phyloP scores from a whole-genome alignment of 2,329 filamentous ascomycete species.

The Trichoderma guizhouense region DNA sequence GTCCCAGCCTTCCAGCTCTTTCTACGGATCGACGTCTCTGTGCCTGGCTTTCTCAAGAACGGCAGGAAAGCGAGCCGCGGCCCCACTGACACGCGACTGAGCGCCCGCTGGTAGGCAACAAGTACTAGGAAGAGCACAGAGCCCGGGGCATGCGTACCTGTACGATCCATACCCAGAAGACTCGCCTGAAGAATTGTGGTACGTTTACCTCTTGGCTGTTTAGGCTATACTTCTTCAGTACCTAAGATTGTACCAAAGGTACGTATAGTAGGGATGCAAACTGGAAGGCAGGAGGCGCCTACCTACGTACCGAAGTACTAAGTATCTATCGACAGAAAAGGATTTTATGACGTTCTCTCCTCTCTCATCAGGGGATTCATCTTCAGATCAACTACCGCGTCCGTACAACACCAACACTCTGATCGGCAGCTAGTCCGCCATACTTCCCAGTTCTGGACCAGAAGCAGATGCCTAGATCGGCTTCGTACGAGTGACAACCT shows the following conservation, averaged over 20 bases:
- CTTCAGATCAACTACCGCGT: background rate
- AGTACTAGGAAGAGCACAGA: background rate
- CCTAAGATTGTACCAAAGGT: background rate
- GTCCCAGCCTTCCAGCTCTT: background rate
- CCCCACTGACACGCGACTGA: constrained; percentile 12
- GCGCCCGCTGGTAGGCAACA: constrained; percentile 2
- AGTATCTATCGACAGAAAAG: background rate
- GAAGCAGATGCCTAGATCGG: background rate
- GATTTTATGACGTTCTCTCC: background rate
- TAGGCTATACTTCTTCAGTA: background rate
- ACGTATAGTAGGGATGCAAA: background rate
- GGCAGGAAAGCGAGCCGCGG: background rate
- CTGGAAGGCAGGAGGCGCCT: background rate
- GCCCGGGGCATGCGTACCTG: background rate
- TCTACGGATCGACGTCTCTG: background rate
- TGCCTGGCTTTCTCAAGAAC: background rate
- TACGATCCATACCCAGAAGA: background rate
- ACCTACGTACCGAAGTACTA: background rate
- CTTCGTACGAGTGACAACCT: background rate
- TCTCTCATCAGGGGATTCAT: background rate
- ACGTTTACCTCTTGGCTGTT: background rate
- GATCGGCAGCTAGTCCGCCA: background rate
- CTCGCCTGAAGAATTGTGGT: background rate
- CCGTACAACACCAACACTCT: background rate
- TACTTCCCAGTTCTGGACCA: background rate